Evolutionary conservation across 805 yeast species (phyloP).

Genomic region (Yarrowia divulgata): DNA sequence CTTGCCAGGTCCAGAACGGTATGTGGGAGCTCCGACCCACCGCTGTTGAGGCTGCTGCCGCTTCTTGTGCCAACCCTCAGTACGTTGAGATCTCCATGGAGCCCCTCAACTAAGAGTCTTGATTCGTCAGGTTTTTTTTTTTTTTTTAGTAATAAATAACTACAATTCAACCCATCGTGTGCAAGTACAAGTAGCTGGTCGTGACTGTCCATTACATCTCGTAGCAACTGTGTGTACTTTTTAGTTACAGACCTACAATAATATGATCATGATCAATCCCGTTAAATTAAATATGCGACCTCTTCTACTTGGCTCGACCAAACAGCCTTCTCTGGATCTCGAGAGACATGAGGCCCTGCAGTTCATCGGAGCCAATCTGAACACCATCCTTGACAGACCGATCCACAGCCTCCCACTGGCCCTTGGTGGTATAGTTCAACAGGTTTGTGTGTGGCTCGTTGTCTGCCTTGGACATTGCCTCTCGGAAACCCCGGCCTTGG

Average conservation of each 20-base stretch:
- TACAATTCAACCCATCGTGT: too few species aligned
- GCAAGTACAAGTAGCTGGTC: too few species aligned
- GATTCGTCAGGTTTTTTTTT: slow-evolving; percentile 16
- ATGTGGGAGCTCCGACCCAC: slow-evolving; percentile 37
- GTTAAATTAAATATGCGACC: slow-evolving; percentile 12
- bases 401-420: slow-evolving; percentile 28
- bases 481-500: slow-evolving; percentile 29
- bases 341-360: slow-evolving; percentile 46
- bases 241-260: too few species aligned
- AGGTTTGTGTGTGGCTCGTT: slow-evolving; percentile 16
- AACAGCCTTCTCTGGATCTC: slow-evolving; percentile 42
- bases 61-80: slow-evolving; percentile 29
- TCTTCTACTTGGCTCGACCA: slow-evolving; percentile 1
- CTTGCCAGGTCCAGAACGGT: slow-evolving; percentile 33
- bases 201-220: too few species aligned
- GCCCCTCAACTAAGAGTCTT: slow-evolving; percentile 33
- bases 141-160: not conserved
- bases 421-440: slow-evolving; percentile 19
- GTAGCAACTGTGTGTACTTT: too few species aligned
- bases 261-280: not conserved
- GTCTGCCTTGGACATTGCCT: slow-evolving; percentile 35
- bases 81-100: slow-evolving; percentile 37
- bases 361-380: slow-evolving; percentile 44
- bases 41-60: slow-evolving; percentile 30
- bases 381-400: slow-evolving; percentile 18